Evolutionary conservation across 2,329 filamentous ascomycete species (phyloP).

Genomic region (Achaetomium macrosporum): DNA sequence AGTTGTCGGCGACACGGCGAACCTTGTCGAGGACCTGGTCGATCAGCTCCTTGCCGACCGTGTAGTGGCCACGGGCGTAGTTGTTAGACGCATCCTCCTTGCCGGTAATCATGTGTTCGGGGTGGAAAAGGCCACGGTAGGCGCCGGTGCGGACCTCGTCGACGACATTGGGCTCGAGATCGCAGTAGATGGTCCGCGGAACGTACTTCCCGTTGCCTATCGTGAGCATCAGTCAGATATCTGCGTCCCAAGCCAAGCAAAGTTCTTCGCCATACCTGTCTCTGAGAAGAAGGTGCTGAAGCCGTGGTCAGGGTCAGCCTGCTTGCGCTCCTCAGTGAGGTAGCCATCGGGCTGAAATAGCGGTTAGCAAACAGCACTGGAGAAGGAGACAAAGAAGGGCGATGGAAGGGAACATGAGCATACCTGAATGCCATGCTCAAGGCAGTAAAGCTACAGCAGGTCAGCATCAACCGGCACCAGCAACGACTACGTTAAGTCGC

Average conservation of each 20-base stretch:
- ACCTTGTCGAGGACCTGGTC: conserved; percentile 98
- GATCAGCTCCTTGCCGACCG: conserved; percentile 98
- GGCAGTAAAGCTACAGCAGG: conserved; percentile 82
- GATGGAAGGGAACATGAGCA: conserved; percentile 29
- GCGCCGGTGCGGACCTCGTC: conserved; percentile 97
- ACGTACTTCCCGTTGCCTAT: conserved; percentile 97
- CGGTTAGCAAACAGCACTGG: conserved; percentile 30
- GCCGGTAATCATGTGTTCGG: conserved; percentile 98
- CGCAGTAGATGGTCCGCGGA: conserved; percentile 96
- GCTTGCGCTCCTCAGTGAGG: conserved; percentile 97
- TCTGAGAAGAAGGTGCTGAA: conserved; percentile 99
- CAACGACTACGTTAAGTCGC: neutral
- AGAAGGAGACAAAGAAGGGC: neutral
- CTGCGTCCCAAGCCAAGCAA: neutral
- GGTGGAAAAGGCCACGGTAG: conserved; percentile 97
- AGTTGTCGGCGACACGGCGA: conserved; percentile 95
- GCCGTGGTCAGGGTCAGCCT: conserved; percentile 84
- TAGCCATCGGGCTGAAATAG: conserved; percentile 82
- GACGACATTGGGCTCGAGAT: conserved; percentile 99
- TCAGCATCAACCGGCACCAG: conserved; percentile 11
- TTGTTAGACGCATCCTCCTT: conserved; percentile 99
- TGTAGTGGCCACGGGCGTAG: conserved; percentile 99
- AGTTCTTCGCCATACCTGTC: conserved; percentile 63
- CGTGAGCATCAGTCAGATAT: neutral
- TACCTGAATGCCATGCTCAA: conserved; percentile 99